A percentile compares a stretch with the other conserved stretches of the same genome.
Evolutionary conservation across 129 eudicot genomes (phyloP).

Genomic region (Cynara cardunculus): DNA sequence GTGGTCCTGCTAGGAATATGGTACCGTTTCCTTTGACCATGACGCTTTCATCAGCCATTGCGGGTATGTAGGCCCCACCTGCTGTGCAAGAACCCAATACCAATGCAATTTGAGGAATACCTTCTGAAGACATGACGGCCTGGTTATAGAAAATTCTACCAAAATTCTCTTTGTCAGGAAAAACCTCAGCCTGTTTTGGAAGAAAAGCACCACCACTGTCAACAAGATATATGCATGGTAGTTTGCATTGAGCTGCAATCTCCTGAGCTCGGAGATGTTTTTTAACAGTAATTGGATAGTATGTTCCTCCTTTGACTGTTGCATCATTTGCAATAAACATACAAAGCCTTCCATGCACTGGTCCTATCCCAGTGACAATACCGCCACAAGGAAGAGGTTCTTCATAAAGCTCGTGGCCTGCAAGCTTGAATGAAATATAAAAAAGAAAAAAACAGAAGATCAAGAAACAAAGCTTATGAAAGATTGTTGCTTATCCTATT

Average conservation of each 20-base stretch:
- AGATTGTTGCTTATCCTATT: not conserved
- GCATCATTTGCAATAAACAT: conserved; percentile 96
- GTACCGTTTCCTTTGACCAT: conserved; percentile 99
- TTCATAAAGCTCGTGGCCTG: conserved; percentile 85
- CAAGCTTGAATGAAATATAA: conserved; percentile 47
- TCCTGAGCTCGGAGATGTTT: conserved; percentile 97
- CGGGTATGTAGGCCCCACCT: conserved; percentile 98
- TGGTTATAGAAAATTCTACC: conserved; percentile 93
- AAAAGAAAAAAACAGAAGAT: conserved; percentile 17
- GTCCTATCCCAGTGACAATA: conserved; percentile 85
- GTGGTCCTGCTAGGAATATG: conserved; percentile 97
- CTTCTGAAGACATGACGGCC: conserved; percentile 90
- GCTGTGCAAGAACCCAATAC: conserved; percentile 98
- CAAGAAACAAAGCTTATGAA: not conserved
- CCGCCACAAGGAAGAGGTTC: conserved; percentile 86
- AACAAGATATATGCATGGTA: conserved; percentile 94
- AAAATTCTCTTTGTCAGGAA: conserved; percentile 91
- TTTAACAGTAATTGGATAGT: conserved; percentile 87
- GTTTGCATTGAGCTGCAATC: conserved; percentile 83
- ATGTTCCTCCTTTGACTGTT: conserved; percentile 93
- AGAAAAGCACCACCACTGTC: conserved; percentile 99
- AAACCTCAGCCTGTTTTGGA: conserved; percentile 94
- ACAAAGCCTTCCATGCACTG: conserved; percentile 88
- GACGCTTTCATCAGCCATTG: conserved; percentile 99
- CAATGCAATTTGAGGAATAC: conserved; percentile 92